These are phyloP conservation scores for Saccharomycopsis synnaedendra DNA, from an alignment of 805 yeast species.

Conservation along the genomic window DNA sequence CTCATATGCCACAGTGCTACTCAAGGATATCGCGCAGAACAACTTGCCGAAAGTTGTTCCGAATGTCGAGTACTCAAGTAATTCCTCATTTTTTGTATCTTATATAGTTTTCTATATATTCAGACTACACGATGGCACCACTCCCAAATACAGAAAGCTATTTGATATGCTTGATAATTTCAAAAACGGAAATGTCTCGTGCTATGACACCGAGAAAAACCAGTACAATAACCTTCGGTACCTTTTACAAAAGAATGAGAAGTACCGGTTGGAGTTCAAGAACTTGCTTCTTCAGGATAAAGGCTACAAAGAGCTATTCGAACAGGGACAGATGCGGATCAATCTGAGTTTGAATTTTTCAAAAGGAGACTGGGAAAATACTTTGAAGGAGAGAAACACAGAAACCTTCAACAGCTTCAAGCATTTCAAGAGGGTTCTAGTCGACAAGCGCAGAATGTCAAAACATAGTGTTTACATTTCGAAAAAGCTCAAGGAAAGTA, in stretches of 20 bases:
- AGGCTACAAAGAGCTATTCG: constrained; percentile 14
- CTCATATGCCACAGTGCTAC: background rate
- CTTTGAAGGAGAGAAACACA: background rate
- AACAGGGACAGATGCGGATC: constrained; percentile 7
- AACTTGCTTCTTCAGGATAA: constrained; percentile 10
- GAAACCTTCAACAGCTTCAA: constrained; percentile 7
- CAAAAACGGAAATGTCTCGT: background rate
- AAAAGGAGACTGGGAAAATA: constrained; percentile 2
- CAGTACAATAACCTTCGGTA: constrained; percentile 11
- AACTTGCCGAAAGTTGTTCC: too few species aligned
- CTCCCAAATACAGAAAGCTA: constrained; percentile 10
- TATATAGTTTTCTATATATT: constrained; percentile 5
- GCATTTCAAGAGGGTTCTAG: constrained; percentile 10
- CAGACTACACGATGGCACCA: background rate
- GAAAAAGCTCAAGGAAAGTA: background rate
- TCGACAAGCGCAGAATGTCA: background rate
- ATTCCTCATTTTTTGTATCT: constrained; percentile 9
- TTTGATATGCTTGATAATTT: constrained; percentile 5
- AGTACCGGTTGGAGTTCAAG: constrained; percentile 8
- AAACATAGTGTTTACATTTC: background rate
- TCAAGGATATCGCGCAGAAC: background rate
- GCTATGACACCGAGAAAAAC: constrained; percentile 5
- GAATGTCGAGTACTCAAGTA: constrained; percentile 5
- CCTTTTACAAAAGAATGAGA: constrained; percentile 8
- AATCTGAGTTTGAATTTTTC: constrained; percentile 14